Conservation (phyloP, 257 asterid genomes). For the Cordia subcordata region DNA sequence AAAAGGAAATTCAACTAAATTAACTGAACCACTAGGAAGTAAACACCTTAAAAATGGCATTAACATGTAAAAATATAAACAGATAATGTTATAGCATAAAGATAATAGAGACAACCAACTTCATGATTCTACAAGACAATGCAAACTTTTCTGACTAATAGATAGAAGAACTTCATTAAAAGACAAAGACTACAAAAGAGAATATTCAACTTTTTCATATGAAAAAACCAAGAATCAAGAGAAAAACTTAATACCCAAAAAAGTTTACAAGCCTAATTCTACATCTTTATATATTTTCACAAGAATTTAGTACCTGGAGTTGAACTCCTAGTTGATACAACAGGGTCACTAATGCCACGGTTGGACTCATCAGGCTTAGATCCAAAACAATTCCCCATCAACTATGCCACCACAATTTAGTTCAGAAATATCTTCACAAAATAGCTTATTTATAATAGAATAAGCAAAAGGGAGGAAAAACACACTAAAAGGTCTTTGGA, state of each 20-base stretch:
- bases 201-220: neutral
- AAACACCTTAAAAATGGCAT: too few relatives aligned
- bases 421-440: neutral
- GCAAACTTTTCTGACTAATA: too few relatives aligned
- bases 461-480: neutral
- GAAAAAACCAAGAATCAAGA: neutral
- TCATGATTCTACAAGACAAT: too few relatives aligned
- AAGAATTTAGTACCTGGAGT: slow-evolving; percentile 43
- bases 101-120: too few relatives aligned
- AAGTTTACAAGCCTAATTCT: slow-evolving; percentile 8
- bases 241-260: slow-evolving; percentile 20
- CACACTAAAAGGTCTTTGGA: neutral
- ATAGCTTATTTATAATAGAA: too few relatives aligned
- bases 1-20: too few relatives aligned
- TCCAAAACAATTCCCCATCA: slow-evolving; percentile 92
- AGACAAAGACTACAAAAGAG: too few relatives aligned
- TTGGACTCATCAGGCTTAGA: slow-evolving; percentile 34
- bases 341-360: slow-evolving; percentile 32
- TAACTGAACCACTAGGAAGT: neutral
- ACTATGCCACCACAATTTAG: neutral
- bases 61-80: too few relatives aligned
- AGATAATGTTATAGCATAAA: too few relatives aligned
- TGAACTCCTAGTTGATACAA: slow-evolving; percentile 32
- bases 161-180: too few relatives aligned
- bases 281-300: neutral